Conservation (phyloP, 768 basidiomycete genomes). For the Chalciporus chontae region DNA sequence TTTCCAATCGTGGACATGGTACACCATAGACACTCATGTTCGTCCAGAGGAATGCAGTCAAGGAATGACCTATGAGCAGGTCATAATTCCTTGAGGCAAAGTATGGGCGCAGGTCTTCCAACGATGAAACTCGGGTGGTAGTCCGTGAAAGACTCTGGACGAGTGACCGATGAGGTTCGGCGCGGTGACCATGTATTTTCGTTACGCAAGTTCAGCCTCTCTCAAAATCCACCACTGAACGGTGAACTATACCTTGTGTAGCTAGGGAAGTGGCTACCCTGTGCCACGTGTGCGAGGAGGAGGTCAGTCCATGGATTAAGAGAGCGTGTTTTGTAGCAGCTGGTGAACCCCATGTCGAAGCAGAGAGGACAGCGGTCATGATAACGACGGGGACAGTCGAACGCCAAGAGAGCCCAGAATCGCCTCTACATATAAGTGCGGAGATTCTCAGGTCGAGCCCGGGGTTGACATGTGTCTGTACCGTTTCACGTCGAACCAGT, state of each 20-base stretch:
- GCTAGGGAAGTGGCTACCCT: conserved; percentile 15
- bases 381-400: background rate
- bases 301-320: conserved; percentile 24
- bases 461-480: no score
- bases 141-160: conserved; percentile 10
- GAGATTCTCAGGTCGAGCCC: background rate
- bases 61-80: conserved; percentile 20
- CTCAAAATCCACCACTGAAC: no score
- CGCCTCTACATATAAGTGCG: background rate
- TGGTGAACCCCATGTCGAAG: conserved; percentile 21
- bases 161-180: conserved; percentile 21
- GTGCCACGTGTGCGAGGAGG: conserved; percentile 19
- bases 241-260: conserved; percentile 10
- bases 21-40: no score
- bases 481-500: no score
- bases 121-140: conserved; percentile 11
- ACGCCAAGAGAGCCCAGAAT: no score
- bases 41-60: no score
- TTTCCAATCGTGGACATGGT: no score
- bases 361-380: conserved; percentile 7
- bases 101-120: conserved; percentile 17
- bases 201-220: background rate
- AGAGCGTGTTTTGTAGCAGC: conserved; percentile 22
- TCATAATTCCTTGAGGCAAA: conserved; percentile 9
- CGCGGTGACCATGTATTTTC: conserved; percentile 23